Evolutionary conservation across 345 rosid species (phyloP), one percentile per base, ranked within the genome.

Genomic region (Dipteronia sinensis): DNA sequence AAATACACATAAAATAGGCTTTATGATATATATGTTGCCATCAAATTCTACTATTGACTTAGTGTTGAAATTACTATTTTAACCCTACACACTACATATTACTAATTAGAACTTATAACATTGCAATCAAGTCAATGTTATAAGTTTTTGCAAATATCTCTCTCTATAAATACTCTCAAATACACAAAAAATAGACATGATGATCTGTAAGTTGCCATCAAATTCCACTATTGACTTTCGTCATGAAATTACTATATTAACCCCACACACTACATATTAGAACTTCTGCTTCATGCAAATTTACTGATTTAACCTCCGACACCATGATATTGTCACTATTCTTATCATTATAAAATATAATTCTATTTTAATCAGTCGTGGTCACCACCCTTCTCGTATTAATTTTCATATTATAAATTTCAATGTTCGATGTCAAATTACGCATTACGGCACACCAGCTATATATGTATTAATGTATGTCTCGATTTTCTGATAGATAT

Each of bases 201-300:
- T 49, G 15, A 49, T 3, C 12, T 49, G 4, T 49, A 47, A 12
- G 53, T 49, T 3, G 16, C 72, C 10, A 29, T 68, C 56, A 68
- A 68, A 46, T 46, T 22, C 17, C 0, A 53, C 34, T 1, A 11
- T 7, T 46, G 72, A 68, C 47, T 68, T 68, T 44, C 5, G 12
- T 40, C 31, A 44, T 13, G 7, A 16, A 20, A n/a, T 49, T 70
- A 70, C 34, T 25, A 27, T 10, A 16, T 17, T 17, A 71, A 0
- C 74, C 74, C 47, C 74, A 71, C 27, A 31, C 46, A 44, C 47
- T 46, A 71, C 27, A 55, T 12, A 22, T 46, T 19, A 38, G 25
- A 49, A 2, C 17, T 0, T 49, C 3, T 11, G 42, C n/a, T 46
- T 69, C 16, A 0, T 17, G 2, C 0, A 1, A 71, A 71, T 27